A percentile compares a stretch with the other conserved stretches of the same genome.
These are phyloP conservation scores for Avena eriantha DNA, from an alignment of 176 grass and related monocot genomes.

Conservation along the genomic window DNA sequence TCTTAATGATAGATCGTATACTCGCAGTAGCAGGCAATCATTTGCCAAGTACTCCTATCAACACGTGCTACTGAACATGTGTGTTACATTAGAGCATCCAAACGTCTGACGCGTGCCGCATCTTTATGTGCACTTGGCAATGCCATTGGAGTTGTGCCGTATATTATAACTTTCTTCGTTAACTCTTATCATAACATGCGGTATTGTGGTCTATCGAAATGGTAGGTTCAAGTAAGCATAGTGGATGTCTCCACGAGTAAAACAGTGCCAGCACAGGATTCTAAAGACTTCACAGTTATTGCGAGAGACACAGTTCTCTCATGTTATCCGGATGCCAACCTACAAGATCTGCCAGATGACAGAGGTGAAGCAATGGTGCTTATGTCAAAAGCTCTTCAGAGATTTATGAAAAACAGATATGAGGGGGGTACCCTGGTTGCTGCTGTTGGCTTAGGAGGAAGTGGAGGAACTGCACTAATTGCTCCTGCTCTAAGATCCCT, in stretches of 20 bases:
- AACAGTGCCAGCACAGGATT: slow-evolving; percentile 37
- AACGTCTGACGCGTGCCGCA: neutral
- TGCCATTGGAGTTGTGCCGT: neutral
- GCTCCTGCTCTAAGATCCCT: slow-evolving; percentile 84
- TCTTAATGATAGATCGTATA: neutral
- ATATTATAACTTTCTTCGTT: too few relatives aligned
- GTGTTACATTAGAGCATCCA: neutral
- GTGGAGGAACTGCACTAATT: slow-evolving; percentile 83
- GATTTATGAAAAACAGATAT: slow-evolving; percentile 67
- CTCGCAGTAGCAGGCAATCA: neutral
- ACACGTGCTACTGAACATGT: neutral
- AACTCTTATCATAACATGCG: slow-evolving; percentile 18
- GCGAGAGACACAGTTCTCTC: slow-evolving; percentile 74
- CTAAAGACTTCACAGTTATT: slow-evolving; percentile 58
- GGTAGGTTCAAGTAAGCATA: slow-evolving; percentile 77
- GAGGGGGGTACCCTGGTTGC: slow-evolving; percentile 61
- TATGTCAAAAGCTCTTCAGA: slow-evolving; percentile 68
- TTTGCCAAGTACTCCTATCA: neutral
- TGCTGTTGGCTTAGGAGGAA: slow-evolving; percentile 85
- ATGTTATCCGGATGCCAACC: slow-evolving; percentile 31
- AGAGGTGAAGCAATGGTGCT: slow-evolving; percentile 76
- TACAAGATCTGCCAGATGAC: slow-evolving; percentile 70
- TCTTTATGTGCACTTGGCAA: slow-evolving; percentile 6
- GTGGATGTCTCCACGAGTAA: slow-evolving; percentile 83
- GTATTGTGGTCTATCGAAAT: slow-evolving; percentile 43